Conservation (phyloP, 2,329 filamentous ascomycete genomes). For the Sporothrix sp. region DNA sequence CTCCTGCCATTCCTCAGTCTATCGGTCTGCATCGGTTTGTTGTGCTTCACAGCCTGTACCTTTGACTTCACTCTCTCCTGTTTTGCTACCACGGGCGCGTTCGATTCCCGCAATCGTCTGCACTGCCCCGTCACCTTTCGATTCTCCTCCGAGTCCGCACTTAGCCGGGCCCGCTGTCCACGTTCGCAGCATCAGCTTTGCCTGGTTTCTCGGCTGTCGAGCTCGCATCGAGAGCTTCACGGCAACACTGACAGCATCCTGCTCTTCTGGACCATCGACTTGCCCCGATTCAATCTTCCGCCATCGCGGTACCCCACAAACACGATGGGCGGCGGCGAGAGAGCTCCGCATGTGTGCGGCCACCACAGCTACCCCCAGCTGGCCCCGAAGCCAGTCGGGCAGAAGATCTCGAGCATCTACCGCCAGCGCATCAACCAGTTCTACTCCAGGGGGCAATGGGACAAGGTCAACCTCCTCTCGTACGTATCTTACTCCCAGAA, state of each 20-base stretch:
- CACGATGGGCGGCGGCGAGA: constrained; percentile 21
- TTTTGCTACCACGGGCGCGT: too few species aligned
- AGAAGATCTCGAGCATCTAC: constrained; percentile 20
- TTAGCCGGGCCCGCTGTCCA: constrained; percentile 1
- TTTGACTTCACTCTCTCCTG: too few species aligned
- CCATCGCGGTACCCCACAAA: background rate
- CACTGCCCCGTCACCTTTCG: too few species aligned
- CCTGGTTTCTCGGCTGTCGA: background rate
- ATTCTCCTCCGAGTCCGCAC: background rate
- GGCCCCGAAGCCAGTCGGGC: constrained; percentile 20
- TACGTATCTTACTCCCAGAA: constrained; percentile 8
- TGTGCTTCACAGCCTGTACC: too few species aligned
- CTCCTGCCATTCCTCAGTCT: too few species aligned
- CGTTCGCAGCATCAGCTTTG: background rate
- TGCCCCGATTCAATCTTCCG: background rate
- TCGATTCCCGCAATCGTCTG: too few species aligned
- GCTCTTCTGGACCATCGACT: background rate
- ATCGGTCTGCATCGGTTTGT: too few species aligned
- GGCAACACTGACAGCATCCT: background rate
- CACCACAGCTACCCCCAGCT: constrained; percentile 19
- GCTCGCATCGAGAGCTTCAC: background rate
- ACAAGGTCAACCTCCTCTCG: constrained; percentile 21
- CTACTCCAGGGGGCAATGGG: constrained; percentile 18
- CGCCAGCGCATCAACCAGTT: constrained; percentile 20
- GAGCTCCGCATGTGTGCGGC: constrained; percentile 9